phyloP scores from a whole-genome alignment of 1,284 basidiomycete species.

The Pyrrhoderma noxium region DNA sequence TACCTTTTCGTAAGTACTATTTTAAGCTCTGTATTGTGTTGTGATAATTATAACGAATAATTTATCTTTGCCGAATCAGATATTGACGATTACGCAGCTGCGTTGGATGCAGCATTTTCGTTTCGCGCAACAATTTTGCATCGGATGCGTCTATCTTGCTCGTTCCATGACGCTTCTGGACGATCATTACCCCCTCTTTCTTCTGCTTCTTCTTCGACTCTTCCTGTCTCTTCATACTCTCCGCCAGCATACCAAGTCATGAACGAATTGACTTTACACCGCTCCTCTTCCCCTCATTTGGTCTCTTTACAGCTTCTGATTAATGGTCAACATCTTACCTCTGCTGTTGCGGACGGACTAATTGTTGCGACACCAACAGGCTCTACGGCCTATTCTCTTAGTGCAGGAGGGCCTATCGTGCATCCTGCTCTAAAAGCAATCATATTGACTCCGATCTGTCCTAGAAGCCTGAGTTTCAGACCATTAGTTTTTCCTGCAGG shows the following conservation, averaged over 20 bases:
- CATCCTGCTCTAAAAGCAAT: constrained; percentile 89
- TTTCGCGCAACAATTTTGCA: constrained; percentile 77
- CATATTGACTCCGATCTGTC: constrained; percentile 91
- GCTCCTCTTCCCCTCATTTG: constrained; percentile 86
- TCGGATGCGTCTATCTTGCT: constrained; percentile 81
- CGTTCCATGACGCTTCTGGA: constrained; percentile 59
- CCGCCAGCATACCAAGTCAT: constrained; percentile 82
- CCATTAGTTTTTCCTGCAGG: constrained; percentile 78
- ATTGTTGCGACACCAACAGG: constrained; percentile 96
- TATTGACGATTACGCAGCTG: constrained; percentile 74
- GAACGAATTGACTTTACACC: constrained; percentile 94
- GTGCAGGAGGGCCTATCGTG: constrained; percentile 93
- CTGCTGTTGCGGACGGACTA: constrained; percentile 91
- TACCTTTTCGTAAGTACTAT: constrained; percentile 84
- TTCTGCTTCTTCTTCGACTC: constrained; percentile 42
- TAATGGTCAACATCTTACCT: constrained; percentile 93
- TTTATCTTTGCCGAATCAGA: constrained; percentile 36
- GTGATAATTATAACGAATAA: background rate
- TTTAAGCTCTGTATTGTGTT: no score
- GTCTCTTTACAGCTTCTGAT: constrained; percentile 94
- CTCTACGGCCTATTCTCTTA: constrained; percentile 94
- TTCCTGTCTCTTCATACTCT: background rate
- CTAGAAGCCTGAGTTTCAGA: constrained; percentile 87
- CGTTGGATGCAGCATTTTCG: constrained; percentile 68
- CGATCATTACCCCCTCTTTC: constrained; percentile 36